Conservation (phyloP, 2,329 filamentous ascomycete species). For the Aspergillus phoenicis region DNA sequence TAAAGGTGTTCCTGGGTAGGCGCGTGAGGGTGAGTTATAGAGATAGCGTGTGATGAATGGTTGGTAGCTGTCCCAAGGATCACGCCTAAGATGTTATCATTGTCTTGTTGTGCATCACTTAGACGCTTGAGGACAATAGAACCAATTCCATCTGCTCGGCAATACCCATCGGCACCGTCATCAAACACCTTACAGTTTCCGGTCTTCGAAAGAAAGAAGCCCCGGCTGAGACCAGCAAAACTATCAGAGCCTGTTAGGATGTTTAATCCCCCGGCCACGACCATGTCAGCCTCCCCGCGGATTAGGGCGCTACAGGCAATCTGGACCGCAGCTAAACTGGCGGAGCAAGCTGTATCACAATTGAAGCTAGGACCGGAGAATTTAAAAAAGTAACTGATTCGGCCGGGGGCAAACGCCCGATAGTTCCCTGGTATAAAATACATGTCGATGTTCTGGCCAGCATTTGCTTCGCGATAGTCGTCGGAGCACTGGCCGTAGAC, state of each 20-base stretch:
- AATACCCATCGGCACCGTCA: conserved; percentile 57
- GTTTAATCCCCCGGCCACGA: conserved; percentile 77
- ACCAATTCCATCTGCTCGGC: conserved; percentile 54
- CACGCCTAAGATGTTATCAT: conserved; percentile 47
- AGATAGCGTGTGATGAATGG: conserved; percentile 51
- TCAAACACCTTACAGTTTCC: conserved; percentile 55
- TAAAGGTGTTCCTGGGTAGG: conserved; percentile 40
- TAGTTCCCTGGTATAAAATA: no score
- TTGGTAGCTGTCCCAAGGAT: conserved; percentile 49
- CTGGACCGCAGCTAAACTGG: no score
- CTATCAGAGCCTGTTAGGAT: conserved; percentile 74
- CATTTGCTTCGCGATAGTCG: no score
- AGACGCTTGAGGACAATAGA: conserved; percentile 56
- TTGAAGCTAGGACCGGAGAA: conserved; percentile 72
- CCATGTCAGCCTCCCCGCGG: conserved; percentile 72
- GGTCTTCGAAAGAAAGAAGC: conserved; percentile 31
- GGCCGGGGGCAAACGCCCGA: conserved; percentile 62
- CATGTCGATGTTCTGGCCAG: no score
- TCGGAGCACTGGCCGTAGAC: no score
- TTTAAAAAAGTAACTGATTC: conserved; percentile 76
- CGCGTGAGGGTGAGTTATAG: conserved; percentile 47
- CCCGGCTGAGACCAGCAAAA: conserved; percentile 69
- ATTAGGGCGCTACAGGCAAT: no score
- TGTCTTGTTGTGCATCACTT: conserved; percentile 54
- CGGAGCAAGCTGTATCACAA: conserved; percentile 73